Base-by-base conservation (phyloP, 257 asterid species). In the Apocynum venetum region DNA sequence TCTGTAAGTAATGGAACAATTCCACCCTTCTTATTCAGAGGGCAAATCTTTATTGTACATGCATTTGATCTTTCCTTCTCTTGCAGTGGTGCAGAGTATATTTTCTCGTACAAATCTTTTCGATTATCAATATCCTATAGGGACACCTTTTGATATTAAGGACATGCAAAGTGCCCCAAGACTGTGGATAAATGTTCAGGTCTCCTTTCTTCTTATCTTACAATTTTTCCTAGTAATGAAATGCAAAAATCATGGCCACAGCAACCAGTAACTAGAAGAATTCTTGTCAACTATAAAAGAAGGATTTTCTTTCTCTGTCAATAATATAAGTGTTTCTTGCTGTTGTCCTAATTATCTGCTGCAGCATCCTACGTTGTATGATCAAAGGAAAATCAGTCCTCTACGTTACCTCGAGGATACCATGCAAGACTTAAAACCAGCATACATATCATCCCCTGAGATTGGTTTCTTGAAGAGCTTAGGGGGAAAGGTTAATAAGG, bases 361-460 rank as follows among this genome's bases (percentile, higher is more conserved):
- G 85, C 91, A 95, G 98, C 79, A 90, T 76, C 89, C 90, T 68
- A 20, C 79, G 61, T 96, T 96, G 97, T 96, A 89, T 47, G 81
- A 86, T n/a, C 86, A 90, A 49, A 86, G 88, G 84, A 91, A 89
- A 47, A 82, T 91, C 81, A 84, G 76, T 52, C 80, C 91, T 10
- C 84, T 80, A 43, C 20, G 49, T 35, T 90, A 31, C 79, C 71
- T 93, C 68, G 60, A 84, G 5, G 83, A 81, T 19, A 75, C 70
- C 0, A 55, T 76, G 72, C 7, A 73, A 15, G 76, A 80, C 8
- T 61, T 69, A 9, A 14, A 74, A 65, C 96, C 96, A 3, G 93
- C 88, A 82, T 93, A 89, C 89, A 85, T 96, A 79, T 96, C 99
- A 38, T 96, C 98, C 25, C 91, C 98, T 3, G 99, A 96, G 90